These are phyloP conservation scores for Termitomyces sp. DNA, from an alignment of 1,284 basidiomycete species.

Conservation along the genomic window DNA sequence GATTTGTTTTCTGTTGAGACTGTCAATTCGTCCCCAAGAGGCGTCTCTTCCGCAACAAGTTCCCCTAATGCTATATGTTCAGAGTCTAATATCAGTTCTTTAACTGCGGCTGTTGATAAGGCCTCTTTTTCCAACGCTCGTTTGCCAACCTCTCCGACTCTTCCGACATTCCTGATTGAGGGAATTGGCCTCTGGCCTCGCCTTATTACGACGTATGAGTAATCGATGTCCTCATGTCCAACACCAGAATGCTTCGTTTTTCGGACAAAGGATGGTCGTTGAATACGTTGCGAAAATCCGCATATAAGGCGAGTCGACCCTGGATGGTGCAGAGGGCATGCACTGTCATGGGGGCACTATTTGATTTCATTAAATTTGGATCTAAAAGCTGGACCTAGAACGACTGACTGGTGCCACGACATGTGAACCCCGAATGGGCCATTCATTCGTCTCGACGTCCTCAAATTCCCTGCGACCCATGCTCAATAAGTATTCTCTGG, in stretches of 20 bases:
- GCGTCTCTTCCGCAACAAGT: conserved; percentile 12
- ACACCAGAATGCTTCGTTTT: conserved; percentile 80
- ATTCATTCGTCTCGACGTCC: conserved; percentile 34
- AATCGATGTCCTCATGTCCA: conserved; percentile 83
- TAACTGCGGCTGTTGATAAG: conserved; percentile 26
- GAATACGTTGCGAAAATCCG: conserved; percentile 82
- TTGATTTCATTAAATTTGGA: conserved; percentile 16
- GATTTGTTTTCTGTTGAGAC: conserved; percentile 3
- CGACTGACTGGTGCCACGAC: conserved; percentile 75
- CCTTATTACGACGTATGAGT: conserved; percentile 88
- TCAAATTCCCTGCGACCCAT: conserved; percentile 57
- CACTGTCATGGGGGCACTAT: conserved; percentile 83
- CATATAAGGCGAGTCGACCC: conserved; percentile 59
- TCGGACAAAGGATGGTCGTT: conserved; percentile 81
- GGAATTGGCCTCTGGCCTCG: conserved; percentile 66
- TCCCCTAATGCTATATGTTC: conserved; percentile 25
- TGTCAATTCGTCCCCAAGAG: conserved; percentile 1
- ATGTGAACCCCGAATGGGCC: conserved; percentile 54
- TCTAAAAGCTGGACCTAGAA: conserved; percentile 11
- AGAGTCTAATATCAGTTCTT: conserved; percentile 41
- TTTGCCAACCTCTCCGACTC: conserved; percentile 59
- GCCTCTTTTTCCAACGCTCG: conserved; percentile 37
- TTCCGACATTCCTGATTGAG: conserved; percentile 44
- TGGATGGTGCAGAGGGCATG: conserved; percentile 70
- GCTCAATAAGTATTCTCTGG: conserved; percentile 73